Evolutionary conservation across 768 basidiomycete species (phyloP), one percentile per base, ranked within the genome.

Genomic region (button mushroom (Agaricus bisporus)): DNA sequence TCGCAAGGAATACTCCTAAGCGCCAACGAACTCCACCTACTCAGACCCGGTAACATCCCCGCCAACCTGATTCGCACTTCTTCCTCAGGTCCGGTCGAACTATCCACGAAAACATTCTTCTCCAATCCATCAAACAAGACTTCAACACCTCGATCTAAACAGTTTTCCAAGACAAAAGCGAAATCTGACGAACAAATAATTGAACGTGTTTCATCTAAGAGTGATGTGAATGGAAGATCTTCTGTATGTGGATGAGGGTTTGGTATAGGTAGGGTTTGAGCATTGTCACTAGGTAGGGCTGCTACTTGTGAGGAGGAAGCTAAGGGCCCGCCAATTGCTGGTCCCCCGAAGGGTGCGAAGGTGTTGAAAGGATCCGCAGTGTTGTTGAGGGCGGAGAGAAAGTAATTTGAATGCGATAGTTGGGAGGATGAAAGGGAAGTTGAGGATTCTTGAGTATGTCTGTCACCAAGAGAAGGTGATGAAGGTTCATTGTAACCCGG

Each of bases 1-100:
- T 88, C 89, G 64, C 90, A 91, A 35, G 88, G 90, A 51, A 85
- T 64, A 15, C 79, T 79, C 57, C 81, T 77, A 59, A 92, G 64
- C 37, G 84, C 83, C 54, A 82, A 54, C 58, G 80, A 80, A 61
- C 84, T 85, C 91, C 92, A 93, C 53, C 82, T 72, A 51, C 87
- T 83, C 39, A 97, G 69, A 1, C 81, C 86, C 4, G 93, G 94
- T 26, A 98, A 69, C 59, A 95, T 69, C 5, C 85, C 83, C 12
- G 91, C 95, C 12, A 97, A 67, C 43, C 88, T 73, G 47, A 90
- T 79, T 59, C 78, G 75, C 46, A 75, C 64, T 26, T 77, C 78
- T 41, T 74, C 73, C 1, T 61, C 67, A 15, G 59, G 58, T 11
- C 48, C 18, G 54, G n/a, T 43, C 39, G 48, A 20, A 47, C 51